Evolutionary conservation across 805 yeast species (phyloP).

Genomic region (Hanseniaspora guilliermondii): DNA sequence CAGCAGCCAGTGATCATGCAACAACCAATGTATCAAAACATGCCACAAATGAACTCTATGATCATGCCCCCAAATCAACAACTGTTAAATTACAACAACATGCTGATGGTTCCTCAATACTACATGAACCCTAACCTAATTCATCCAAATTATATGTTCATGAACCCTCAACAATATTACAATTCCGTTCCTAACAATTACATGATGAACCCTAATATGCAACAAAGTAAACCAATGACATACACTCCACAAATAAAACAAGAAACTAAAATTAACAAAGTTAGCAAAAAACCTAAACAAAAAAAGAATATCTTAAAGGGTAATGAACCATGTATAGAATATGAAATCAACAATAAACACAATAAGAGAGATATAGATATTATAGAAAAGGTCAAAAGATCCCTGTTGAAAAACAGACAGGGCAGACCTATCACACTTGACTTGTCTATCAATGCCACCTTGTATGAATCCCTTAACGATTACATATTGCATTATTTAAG

Average conservation of each 20-base stretch:
- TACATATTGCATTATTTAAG: conserved; percentile 6
- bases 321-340: background rate
- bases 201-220: background rate
- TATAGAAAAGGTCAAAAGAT: conserved; percentile 7
- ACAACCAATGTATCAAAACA: background rate
- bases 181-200: background rate
- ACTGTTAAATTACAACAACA: background rate
- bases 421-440: conserved; percentile 14
- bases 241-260: background rate
- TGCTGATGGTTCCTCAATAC: background rate
- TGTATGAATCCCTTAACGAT: conserved; percentile 11
- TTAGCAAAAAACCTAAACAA: background rate
- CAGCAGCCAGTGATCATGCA: background rate
- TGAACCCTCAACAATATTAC: background rate
- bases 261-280: background rate
- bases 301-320: background rate
- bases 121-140: background rate
- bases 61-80: background rate
- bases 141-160: background rate
- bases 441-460: conserved; percentile 4
- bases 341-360: background rate
- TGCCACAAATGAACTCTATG: background rate
- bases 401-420: conserved; percentile 11
- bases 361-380: background rate
- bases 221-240: background rate